phyloP scores from a whole-genome alignment of 805 yeast genomes.

The Candida verbasci region DNA sequence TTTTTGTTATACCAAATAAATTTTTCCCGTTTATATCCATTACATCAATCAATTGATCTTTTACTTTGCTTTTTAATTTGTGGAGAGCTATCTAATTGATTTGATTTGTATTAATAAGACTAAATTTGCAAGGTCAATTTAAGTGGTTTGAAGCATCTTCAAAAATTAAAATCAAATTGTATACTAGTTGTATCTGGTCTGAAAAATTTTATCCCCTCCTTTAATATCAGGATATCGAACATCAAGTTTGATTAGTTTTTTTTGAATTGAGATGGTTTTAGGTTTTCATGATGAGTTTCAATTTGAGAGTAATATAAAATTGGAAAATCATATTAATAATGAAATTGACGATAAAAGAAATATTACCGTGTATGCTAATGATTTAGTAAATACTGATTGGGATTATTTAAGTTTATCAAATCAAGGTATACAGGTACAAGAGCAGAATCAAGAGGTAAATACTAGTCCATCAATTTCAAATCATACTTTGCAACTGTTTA shows the following conservation, averaged over 20 bases:
- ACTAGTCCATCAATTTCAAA: slow-evolving; percentile 7
- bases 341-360: neutral
- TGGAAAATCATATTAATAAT: neutral
- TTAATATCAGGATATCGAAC: neutral
- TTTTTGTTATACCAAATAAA: slow-evolving; percentile 1
- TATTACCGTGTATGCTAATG: neutral
- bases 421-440: slow-evolving; percentile 1
- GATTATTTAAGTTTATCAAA: slow-evolving; percentile 1
- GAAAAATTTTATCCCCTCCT: neutral
- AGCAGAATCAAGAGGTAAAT: neutral
- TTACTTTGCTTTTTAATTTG: neutral
- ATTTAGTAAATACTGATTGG: slow-evolving; percentile 1
- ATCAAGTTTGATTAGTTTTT: neutral
- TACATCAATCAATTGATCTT: neutral
- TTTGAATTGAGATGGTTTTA: slow-evolving; percentile 1
- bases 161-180: too few species aligned
- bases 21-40: neutral
- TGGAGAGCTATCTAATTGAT: too few species aligned
- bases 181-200: neutral
- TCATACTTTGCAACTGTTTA: slow-evolving; percentile 8
- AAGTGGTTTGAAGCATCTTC: slow-evolving; percentile 4
- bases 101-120: too few species aligned
- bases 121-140: slow-evolving; percentile 1
- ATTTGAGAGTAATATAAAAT: neutral
- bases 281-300: slow-evolving; percentile 5